Percentiles rank a stretch among this genome's conserved stretches.
Evolutionary conservation across 75 land plant species (phyloP).

Genomic region (Cunninghamia lanceolata): DNA sequence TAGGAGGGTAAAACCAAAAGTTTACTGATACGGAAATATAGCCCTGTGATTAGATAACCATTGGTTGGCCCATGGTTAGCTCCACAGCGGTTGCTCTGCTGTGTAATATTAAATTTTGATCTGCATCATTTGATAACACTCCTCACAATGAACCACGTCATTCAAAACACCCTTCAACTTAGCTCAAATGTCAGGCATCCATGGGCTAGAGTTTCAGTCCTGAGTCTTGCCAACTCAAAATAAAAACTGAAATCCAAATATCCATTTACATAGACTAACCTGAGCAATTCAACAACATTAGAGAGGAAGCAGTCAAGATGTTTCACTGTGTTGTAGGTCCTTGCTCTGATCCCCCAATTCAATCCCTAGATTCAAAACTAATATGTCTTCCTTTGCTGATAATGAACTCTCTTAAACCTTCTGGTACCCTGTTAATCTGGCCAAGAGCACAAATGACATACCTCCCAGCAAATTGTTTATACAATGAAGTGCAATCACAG

Average conservation of each 20-base stretch:
- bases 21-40: too few species aligned
- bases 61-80: background rate
- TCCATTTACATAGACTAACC: too few species aligned
- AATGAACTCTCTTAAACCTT: slow-evolving; percentile 3
- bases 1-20: too few species aligned
- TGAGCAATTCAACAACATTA: too few species aligned
- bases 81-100: background rate
- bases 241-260: background rate
- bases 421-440: slow-evolving; percentile 42
- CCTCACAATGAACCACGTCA: background rate
- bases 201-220: too few species aligned
- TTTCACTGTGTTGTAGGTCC: too few species aligned
- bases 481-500: slow-evolving; percentile 24
- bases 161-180: background rate
- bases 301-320: too few species aligned
- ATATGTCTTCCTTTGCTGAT: too few species aligned
- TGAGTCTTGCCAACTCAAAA: too few species aligned
- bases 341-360: background rate
- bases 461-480: slow-evolving; percentile 42
- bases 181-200: too few species aligned
- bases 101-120: background rate
- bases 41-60: background rate
- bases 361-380: background rate
- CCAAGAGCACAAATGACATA: slow-evolving; percentile 31
- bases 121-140: background rate